Evolutionary conservation across 2,329 filamentous ascomycete genomes (phyloP).

Genomic region (Colletotrichum simmondsii): DNA sequence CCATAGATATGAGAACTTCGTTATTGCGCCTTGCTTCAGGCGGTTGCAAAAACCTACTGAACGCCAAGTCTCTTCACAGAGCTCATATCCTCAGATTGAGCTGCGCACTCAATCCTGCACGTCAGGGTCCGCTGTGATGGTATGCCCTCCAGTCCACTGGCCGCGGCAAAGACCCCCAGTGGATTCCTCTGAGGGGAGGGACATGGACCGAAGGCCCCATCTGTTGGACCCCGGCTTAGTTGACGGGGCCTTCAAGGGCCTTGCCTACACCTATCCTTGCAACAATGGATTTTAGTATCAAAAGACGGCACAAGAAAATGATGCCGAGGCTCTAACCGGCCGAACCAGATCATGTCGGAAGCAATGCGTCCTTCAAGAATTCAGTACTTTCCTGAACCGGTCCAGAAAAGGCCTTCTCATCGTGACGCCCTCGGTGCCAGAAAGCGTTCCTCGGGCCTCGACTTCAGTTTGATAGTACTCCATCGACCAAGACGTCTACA

Average conservation of each 20-base stretch:
- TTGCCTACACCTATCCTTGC: neutral
- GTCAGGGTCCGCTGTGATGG: neutral
- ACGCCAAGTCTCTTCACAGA: neutral
- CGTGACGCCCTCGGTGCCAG: neutral
- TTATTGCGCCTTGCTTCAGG: neutral
- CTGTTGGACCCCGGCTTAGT: neutral
- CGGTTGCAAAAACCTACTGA: neutral
- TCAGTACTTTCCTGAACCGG: neutral
- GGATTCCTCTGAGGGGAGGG: constrained; percentile 3
- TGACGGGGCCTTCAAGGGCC: neutral
- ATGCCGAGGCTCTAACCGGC: neutral
- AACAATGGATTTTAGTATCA: neutral
- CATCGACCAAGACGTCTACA: neutral
- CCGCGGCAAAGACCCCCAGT: neutral
- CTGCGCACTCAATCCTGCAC: neutral
- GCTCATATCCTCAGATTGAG: neutral
- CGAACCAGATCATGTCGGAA: neutral
- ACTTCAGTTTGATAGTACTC: neutral
- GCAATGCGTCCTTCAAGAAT: constrained; percentile 4
- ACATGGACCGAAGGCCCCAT: neutral
- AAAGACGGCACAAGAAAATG: neutral
- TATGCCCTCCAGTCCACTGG: neutral
- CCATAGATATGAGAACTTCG: neutral
- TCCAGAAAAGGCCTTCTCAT: neutral
- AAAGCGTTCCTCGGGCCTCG: neutral